Evolutionary conservation across 148 eudicot genomes (phyloP), one percentile per base, ranked within the genome.

Genomic region (Amaranthus palmeri): DNA sequence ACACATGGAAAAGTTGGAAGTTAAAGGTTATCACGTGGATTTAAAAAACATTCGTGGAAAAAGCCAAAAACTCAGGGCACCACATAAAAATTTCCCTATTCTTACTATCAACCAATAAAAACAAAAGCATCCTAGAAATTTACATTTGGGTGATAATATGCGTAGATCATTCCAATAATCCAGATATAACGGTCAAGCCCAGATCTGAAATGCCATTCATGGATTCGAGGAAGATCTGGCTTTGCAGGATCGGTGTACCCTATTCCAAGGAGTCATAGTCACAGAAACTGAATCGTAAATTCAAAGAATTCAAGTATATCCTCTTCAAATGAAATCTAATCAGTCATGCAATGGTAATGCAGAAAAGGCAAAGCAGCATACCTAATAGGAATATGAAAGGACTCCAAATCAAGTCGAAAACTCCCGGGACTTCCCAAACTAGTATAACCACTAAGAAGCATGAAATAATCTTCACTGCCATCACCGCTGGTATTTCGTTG

Each of bases 161-260:
- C 98, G 65, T 89, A 91, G 77, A 93, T 86, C 98, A 93, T 93
- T 65, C 98, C 98, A 65, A 91, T 82, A 69, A 93, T 91, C 98
- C 98, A 93, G 70, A 93, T 85, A 77, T 93, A 91, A 43, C 98
- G 97, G 84, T 93, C 98, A 81, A 93, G 91, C 73, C 98, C 98
- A 67, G 98, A 93, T 85, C 98, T 86, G 76, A 93, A 93, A 76
- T 93, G 98, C 98, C 98, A 93, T 66, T 93, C 98, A 64, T 91
- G 93, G 65, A 89, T 72, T 61, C 86, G 89, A 79, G 97, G 91
- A 68, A 93, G 85, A 78, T 89, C 91, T 42, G 96, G 98, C 82
- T 93, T 91, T 75, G 91, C 98, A 67, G 98, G 98, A 85, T 91
- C 98, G 69, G 76, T 69, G 77, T 93, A 93, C 12, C 90, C 98